A percentile compares a stretch with the other conserved stretches of the same genome.
Evolutionary conservation across 2,329 filamentous ascomycete species (phyloP).

Genomic region (Alternaria sp.): DNA sequence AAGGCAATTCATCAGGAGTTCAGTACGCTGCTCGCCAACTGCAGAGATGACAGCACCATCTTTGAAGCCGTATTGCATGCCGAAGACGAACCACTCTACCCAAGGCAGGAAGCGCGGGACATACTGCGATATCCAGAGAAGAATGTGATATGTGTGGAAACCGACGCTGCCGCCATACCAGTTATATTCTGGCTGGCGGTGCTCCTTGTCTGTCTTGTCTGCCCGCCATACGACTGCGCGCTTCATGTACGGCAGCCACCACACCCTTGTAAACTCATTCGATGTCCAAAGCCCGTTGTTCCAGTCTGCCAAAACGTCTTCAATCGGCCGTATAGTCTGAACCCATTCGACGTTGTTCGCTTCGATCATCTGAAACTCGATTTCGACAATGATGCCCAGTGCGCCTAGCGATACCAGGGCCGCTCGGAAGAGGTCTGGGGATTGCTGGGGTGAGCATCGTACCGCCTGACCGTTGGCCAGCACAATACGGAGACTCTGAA

Average conservation of each 20-base stretch:
- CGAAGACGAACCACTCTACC: conserved; percentile 96
- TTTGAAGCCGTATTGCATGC: conserved; percentile 94
- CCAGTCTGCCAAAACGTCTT: conserved; percentile 76
- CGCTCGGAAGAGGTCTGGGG: conserved; percentile 84
- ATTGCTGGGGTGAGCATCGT: conserved; percentile 72
- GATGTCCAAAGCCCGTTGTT: conserved; percentile 78
- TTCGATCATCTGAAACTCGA: conserved; percentile 83
- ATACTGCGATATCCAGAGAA: conserved; percentile 82
- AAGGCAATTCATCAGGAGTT: conserved; percentile 93
- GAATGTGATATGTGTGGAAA: conserved; percentile 90
- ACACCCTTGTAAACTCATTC: conserved; percentile 90
- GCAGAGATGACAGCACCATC: conserved; percentile 74
- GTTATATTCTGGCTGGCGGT: conserved; percentile 67
- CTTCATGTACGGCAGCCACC: conserved; percentile 96
- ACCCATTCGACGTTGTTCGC: conserved; percentile 87
- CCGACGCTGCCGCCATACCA: conserved; percentile 87
- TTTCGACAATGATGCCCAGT: conserved; percentile 87
- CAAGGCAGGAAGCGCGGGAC: conserved; percentile 82
- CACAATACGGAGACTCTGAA: conserved; percentile 79
- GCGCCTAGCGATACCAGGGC: conserved; percentile 88
- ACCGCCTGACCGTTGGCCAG: conserved; percentile 80
- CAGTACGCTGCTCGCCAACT: conserved; percentile 80
- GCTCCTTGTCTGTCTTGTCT: conserved; percentile 74
- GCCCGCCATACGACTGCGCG: conserved; percentile 90
- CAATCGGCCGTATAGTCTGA: conserved; percentile 78